Base-by-base conservation (phyloP, 2,329 filamentous ascomycete genomes). In the Fusarium sp. region DNA sequence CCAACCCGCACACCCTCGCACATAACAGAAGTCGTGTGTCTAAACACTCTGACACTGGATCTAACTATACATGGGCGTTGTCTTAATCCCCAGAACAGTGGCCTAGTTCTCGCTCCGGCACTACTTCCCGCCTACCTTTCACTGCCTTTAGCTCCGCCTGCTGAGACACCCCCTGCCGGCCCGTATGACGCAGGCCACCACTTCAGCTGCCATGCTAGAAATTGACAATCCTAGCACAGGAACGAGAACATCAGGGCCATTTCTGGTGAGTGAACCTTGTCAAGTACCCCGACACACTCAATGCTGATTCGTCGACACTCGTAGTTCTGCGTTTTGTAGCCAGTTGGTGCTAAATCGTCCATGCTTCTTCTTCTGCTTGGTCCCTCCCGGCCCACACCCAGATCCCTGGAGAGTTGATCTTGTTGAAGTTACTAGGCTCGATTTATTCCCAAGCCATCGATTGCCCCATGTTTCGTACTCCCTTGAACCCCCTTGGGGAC, bases 341-440 rank as follows among this genome's bases (percentile, higher is more conserved):
- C 72, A 72, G 69, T 69, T 55, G 69, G 70, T 72, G 71, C 58
- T 69, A 75, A 70, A 72, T 66, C 55, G 65, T 62, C 76, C 71
- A 74, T 69, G 54, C 61, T 70, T 73, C 69, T 71, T 74, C 67
- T 72, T 72, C 73, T 73, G 67, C 72, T 62, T 71, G 76, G 70
- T 74, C 69, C 74, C 68, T 70, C 69, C 70, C 63, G 79, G 71
- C 74, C 80, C 80, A 81, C 80, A 74, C 72, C 55, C 53, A 80
- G 76, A 78, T 80, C 79, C 78, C 75, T 79, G 77, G 75, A 64
- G 70, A 75, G 77, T 76, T 77, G 78, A 77, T 79, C 77, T 78
- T 74, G 77, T 72, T 72, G 38, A 72, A 67, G 68, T 72, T 74
- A 64, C 75, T 76, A 77, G 74, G 72, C 77, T 78, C 76, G 77